Evolutionary conservation across 768 basidiomycete genomes (phyloP).

Genomic region (Coprinopsis sp.): DNA sequence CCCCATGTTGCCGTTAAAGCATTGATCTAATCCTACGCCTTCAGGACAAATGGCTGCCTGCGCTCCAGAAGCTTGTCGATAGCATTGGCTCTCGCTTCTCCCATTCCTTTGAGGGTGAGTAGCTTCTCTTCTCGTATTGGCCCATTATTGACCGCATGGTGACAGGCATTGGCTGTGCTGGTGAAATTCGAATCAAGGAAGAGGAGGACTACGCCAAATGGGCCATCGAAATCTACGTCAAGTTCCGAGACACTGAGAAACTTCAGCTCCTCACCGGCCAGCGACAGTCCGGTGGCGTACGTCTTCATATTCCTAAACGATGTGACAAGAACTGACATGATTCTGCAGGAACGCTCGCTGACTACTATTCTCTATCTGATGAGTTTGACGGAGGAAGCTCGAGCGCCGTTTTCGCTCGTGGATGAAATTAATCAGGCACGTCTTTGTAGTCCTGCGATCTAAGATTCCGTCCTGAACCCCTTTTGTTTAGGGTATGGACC

Average conservation of each 20-base stretch:
- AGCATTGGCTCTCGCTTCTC: slow-evolving; percentile 87
- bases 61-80: slow-evolving; percentile 65
- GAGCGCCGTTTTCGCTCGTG: slow-evolving; percentile 95
- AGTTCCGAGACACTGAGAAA: slow-evolving; percentile 89
- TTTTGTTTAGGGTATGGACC: slow-evolving; percentile 81
- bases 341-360: slow-evolving; percentile 82
- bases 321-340: slow-evolving; percentile 11
- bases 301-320: slow-evolving; percentile 33
- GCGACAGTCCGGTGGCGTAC: slow-evolving; percentile 92
- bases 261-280: slow-evolving; percentile 82
- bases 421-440: slow-evolving; percentile 97
- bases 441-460: slow-evolving; percentile 1
- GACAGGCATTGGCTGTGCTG: slow-evolving; percentile 84
- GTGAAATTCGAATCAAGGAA: slow-evolving; percentile 77
- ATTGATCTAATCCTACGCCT: slow-evolving; percentile 1
- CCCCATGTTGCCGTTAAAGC: background rate
- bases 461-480: background rate
- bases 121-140: slow-evolving; percentile 24
- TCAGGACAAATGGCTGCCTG: slow-evolving; percentile 86
- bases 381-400: slow-evolving; percentile 89
- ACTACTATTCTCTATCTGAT: slow-evolving; percentile 96
- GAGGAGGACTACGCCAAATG: slow-evolving; percentile 90
- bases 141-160: background rate
- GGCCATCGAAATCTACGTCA: slow-evolving; percentile 95
- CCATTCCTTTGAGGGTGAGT: slow-evolving; percentile 84